Base-by-base conservation (phyloP, 2,329 filamentous ascomycete genomes). In the Thelonectria rubi region DNA sequence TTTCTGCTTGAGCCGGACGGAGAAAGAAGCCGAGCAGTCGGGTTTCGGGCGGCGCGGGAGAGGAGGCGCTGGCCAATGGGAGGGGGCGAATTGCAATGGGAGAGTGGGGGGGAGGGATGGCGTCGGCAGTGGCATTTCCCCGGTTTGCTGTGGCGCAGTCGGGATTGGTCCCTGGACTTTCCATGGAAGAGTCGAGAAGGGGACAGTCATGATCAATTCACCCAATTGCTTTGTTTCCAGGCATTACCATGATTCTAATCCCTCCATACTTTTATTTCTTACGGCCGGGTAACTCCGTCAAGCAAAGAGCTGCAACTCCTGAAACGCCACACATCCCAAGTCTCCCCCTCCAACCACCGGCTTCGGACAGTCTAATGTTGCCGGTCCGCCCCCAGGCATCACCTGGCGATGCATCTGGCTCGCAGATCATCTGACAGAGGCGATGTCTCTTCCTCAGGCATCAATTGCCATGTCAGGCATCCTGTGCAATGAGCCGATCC, bases 11-110 rank as follows among this genome's bases (percentile, higher is more conserved):
- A 26, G 43, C 43, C 43, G 49, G 21, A 26, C 57, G 50, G 51
- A 57, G 55, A 52, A 53, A 49, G 53, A 70, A 62, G 65, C 67
- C 65, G 64, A 60, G 51, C 52, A 37, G 42, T 62, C 60, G 69
- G 69, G 61, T 64, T 71, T 68, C 60, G 67, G 65, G 62, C 24
- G 65, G 65, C 51, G 11, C 39, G 15, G 12, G 43, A 10, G 42
- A 7, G 11, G 47, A 8, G 42, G 17, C 10, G 24, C n/a, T 9
- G 47, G 21, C 75, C 75, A 77, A 76, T 77, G 51, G 67, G 58
- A 69, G 60, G 55, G n/a, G 30, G 40, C 57, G 64, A 65, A 68
- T 71, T 74, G 65, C 65, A 57, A 65, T 65, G 57, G 63, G 39
- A 39, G 12, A 43, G 60, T n/a, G n/a, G n/a, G 65, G 54, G 59